phyloP scores from a whole-genome alignment of 169 alveolate genomes.

The Fabrea salina region DNA sequence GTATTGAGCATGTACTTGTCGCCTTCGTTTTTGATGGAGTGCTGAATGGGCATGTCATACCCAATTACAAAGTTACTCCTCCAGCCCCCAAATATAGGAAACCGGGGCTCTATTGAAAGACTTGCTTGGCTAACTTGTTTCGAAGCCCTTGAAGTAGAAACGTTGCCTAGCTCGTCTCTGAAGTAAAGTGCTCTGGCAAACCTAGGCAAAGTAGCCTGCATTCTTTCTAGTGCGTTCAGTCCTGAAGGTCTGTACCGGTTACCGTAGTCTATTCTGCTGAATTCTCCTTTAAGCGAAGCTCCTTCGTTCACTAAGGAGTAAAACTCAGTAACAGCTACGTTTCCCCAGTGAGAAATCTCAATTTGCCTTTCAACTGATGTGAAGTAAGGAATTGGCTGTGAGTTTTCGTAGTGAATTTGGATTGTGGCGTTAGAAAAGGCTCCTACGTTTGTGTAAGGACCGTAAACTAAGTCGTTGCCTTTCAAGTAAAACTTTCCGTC shows the following conservation, averaged over 20 bases:
- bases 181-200: slow-evolving; percentile 84
- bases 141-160: slow-evolving; percentile 82
- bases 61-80: slow-evolving; percentile 80
- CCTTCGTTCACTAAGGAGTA: slow-evolving; percentile 77
- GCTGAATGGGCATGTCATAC: slow-evolving; percentile 82
- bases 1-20: slow-evolving; percentile 55
- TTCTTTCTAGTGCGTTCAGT: slow-evolving; percentile 59
- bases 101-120: slow-evolving; percentile 76
- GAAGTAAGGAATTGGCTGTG: slow-evolving; percentile 59
- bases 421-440: slow-evolving; percentile 33
- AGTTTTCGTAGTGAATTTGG: slow-evolving; percentile 49
- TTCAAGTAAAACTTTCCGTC: slow-evolving; percentile 25
- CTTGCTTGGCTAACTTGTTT: slow-evolving; percentile 27
- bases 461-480: slow-evolving; percentile 51
- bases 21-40: slow-evolving; percentile 57
- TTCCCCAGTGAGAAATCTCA: slow-evolving; percentile 89
- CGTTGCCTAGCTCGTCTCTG: slow-evolving; percentile 87
- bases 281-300: slow-evolving; percentile 84
- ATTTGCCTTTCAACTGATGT: slow-evolving; percentile 54
- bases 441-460: slow-evolving; percentile 48
- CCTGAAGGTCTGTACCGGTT: slow-evolving; percentile 57
- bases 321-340: slow-evolving; percentile 76
- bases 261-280: slow-evolving; percentile 81
- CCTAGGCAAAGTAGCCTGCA: slow-evolving; percentile 74
- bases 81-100: slow-evolving; percentile 91